Base-by-base conservation (phyloP, 495 filamentous ascomycete species). In the Lasiosphaeria miniovina region DNA sequence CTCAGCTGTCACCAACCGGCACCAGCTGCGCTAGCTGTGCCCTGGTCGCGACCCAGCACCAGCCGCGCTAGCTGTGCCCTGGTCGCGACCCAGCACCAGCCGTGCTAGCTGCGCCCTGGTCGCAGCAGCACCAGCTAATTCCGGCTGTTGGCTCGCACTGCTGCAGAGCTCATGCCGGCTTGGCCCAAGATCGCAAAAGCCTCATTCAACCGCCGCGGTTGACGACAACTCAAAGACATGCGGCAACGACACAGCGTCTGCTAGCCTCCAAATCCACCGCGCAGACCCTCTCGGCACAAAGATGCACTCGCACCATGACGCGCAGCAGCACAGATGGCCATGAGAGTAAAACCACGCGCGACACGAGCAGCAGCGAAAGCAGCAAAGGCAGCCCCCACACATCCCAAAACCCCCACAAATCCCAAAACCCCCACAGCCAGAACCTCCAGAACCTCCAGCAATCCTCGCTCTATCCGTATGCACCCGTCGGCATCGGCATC, bases 231-330 rank as follows among this genome's bases (percentile, higher is more conserved):
- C n/a, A 43, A 43, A 43, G 24, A 24, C 24, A 24, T 1, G 24
- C 24, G 24, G 4, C 11, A 14, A 24, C 48, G 17, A 53, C 50
- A 24, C 24, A 24, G 24, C 24, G 24, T 2, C 24, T 24, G 5
- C 43, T n/a, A n/a, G 4, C 6, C 43, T 7, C 11, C 43, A 9
- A 6, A 11, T 35, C 31, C 17, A 15, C n/a, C 11, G 14, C 11
- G 24, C 7, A 45, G 24, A 24, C 24, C 2, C 24, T 24, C 24
- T 24, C 24, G 24, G 24, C n/a, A 33, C n/a, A 35, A 62, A 51
- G 8, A 65, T 65, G 63, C 59, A 43, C 55, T 45, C 38, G 34
- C 60, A 65, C n/a, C 59, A 65, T 65, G 63, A 55, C 63, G 51
- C 63, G 59, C 48, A 58, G 55, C 63, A 65, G 59, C 63, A 55